phyloP scores from a whole-genome alignment of 2,329 filamentous ascomycete species.

The Coleophoma cylindrospora region DNA sequence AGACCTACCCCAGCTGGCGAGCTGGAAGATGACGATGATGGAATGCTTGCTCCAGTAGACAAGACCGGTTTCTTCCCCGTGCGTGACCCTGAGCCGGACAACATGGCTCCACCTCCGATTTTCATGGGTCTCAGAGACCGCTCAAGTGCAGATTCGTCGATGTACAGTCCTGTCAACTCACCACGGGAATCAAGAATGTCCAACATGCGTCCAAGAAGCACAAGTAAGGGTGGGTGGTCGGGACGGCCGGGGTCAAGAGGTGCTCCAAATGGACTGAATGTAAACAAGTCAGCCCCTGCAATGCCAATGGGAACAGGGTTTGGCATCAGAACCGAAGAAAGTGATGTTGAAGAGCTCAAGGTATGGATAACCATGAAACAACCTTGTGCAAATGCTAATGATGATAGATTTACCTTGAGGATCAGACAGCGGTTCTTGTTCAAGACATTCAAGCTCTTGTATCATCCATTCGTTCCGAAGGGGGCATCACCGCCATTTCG shows the following conservation, averaged over 20 bases:
- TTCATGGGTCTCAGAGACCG: constrained; percentile 54
- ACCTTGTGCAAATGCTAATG: constrained; percentile 12
- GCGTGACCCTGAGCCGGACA: constrained; percentile 28
- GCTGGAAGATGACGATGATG: constrained; percentile 73
- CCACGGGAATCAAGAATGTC: constrained; percentile 49
- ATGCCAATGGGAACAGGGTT: constrained; percentile 32
- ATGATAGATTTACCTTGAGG: constrained; percentile 68
- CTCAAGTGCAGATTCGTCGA: constrained; percentile 63
- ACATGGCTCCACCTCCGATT: constrained; percentile 35
- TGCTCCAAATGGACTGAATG: constrained; percentile 18
- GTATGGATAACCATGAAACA: constrained; percentile 29
- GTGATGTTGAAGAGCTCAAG: constrained; percentile 56
- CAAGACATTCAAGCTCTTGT: constrained; percentile 81
- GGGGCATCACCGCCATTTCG: constrained; percentile 58
- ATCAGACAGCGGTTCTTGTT: constrained; percentile 74
- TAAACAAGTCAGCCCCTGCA: constrained; percentile 18
- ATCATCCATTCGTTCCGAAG: constrained; percentile 61
- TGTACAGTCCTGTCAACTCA: constrained; percentile 70
- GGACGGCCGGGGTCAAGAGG: constrained; percentile 19
- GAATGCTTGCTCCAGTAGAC: constrained; percentile 60
- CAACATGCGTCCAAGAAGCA: constrained; percentile 26
- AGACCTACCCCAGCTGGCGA: constrained; percentile 69
- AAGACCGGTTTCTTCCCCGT: constrained; percentile 65
- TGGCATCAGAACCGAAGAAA: constrained; percentile 34
- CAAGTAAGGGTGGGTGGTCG: constrained; percentile 21